Evolutionary conservation across 202 grass and related monocot genomes (phyloP), one percentile per base, ranked within the genome.

Genomic region (Eragrostis tef): DNA sequence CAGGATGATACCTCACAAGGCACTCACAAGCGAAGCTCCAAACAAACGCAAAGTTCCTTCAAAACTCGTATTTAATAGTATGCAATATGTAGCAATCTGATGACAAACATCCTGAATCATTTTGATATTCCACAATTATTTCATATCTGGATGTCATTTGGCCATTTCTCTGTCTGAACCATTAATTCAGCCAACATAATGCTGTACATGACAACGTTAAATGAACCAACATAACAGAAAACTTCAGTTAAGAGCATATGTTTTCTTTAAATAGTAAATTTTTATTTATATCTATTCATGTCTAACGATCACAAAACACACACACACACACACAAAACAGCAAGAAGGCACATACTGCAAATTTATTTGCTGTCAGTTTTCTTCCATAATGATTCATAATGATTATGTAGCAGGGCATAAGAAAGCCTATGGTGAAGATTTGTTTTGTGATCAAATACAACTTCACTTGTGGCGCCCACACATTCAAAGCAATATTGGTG

Each of bases 1-100:
- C 13, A 73, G 27, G 68, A 9, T n/a, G 13, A 39, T 10, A 72
- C 52, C 50, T 60, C 67, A 59, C 50, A 45, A 0, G 31, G 36
- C 26, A 72, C 22, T 11, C 5, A 2, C 19, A 82, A 6, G 11
- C 2, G 34, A 51, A 73, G 29, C 44, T 42, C 26, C 44, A 82
- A 50, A 26, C 11, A 82, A 73, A 73, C 50, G 14, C 14, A 24
- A 75, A 6, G 57, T 47, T 60, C 19, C 46, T 84, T 77, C 25
- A 25, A 77, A 41, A 12, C 56, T 22, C 21, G n/a, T 10, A 9
- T 60, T 24, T 59, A 12, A 16, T 11, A 39, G 17, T 49, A 50
- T 25, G 27, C 27, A 64, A 42, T 64, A 71, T 63, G 43, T 73
- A 73, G 63, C 1, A 12, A 75, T 75, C 22, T 20, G 17, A 75